Base-by-base conservation (phyloP, 805 yeast species). In the Soucietia sequanensis region DNA sequence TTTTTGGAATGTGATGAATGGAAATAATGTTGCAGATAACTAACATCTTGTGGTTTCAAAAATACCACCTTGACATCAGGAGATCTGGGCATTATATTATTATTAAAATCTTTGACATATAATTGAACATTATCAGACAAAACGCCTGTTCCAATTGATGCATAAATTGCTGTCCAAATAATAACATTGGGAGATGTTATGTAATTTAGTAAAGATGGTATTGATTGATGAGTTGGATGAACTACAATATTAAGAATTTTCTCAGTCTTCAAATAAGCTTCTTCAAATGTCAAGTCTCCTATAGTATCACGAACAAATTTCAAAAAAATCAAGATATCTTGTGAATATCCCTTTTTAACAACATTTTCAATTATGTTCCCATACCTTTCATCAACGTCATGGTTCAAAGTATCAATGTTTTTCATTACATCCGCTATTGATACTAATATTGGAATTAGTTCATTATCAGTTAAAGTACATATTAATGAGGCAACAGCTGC, bases 151-250 rank as follows among this genome's bases (percentile, higher is more conserved):
- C 93, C 93, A 25, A 84, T 74, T 4, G 90, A 81, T 15, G 97
- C 96, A 47, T 80, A 76, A 9, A 91, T 84, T 0, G 98, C 99
- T 9, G 95, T 84, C 75, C 93, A 75, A 10, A 91, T 83, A 6
- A 90, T 74, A 8, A 89, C 90, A 57, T 91, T 90, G 1, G 99
- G 99, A 0, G 97, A 81, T 0, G 97, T 88, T 20, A 93, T 80
- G 56, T 91, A 89, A 60, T 93, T 93, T 43, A 90, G 63, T 31
- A 90, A 65, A 1, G 81, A 72, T 0, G 95, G 93, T 6, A 84
- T 72, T 3, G 81, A 71, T 21, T 73, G 74, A 45, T 80, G 79
- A 0, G 84, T 78, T 2, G 96, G 95, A 58, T 88, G 88, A 2
- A 91, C 83, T 2, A 89, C 82, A 30, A 93, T 80, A 56, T 91